phyloP scores from a whole-genome alignment of 2,329 filamentous ascomycete species.

The Hymenoscyphus linearis region DNA sequence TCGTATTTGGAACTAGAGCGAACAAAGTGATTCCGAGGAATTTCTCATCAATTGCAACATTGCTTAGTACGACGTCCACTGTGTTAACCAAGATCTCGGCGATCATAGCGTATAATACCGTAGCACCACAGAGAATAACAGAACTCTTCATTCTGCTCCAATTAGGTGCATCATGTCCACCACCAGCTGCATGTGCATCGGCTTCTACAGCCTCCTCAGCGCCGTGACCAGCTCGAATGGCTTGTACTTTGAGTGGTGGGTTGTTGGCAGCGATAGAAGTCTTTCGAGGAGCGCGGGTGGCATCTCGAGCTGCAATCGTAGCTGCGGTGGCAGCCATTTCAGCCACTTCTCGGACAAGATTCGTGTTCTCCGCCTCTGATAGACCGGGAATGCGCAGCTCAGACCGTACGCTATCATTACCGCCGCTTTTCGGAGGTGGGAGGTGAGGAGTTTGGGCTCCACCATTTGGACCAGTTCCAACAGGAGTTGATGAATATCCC shows the following conservation, averaged over 20 bases:
- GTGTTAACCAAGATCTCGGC: conserved; percentile 96
- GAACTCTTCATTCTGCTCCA: conserved; percentile 92
- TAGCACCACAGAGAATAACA: conserved; percentile 82
- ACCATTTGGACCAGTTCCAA: conserved; percentile 36
- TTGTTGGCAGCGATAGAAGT: conserved; percentile 38
- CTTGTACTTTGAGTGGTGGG: conserved; percentile 27
- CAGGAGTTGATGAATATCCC: conserved; percentile 34
- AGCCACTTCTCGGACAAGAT: conserved; percentile 77
- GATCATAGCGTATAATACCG: conserved; percentile 89
- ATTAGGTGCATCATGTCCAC: conserved; percentile 96
- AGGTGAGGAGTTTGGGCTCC: conserved; percentile 57
- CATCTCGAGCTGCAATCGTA: conserved; percentile 78
- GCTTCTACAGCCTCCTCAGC: conserved; percentile 28
- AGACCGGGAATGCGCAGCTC: conserved; percentile 60
- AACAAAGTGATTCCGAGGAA: conserved; percentile 96
- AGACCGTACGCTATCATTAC: conserved; percentile 40
- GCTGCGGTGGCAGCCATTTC: conserved; percentile 92
- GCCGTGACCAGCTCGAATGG: conserved; percentile 27
- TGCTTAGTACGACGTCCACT: conserved; percentile 90
- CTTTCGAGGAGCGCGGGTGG: conserved; percentile 48
- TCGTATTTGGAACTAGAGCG: conserved; percentile 94
- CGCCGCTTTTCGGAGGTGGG: conserved; percentile 63
- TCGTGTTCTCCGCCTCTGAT: conserved; percentile 75
- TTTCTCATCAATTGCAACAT: conserved; percentile 90
- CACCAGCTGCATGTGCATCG: conserved; percentile 43